Percentiles rank a stretch among this genome's conserved stretches.
phyloP scores from a whole-genome alignment of 1,284 basidiomycete genomes.

The Papiliotrema terrestris region DNA sequence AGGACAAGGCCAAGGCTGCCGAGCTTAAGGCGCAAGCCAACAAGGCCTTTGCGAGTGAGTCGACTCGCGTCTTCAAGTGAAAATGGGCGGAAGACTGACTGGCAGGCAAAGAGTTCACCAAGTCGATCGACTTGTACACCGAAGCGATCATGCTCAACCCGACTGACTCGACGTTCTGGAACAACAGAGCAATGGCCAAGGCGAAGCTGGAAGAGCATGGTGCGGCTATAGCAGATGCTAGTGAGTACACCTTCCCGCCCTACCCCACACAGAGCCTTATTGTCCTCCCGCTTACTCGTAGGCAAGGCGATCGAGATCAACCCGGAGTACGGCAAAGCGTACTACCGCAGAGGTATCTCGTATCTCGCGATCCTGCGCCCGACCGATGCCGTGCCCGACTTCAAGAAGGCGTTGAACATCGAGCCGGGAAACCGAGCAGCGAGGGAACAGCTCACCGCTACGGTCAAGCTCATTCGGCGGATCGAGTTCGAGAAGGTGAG shows the following conservation, averaged over 20 bases:
- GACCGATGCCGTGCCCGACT: conserved; percentile 76
- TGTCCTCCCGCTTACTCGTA: conserved; percentile 38
- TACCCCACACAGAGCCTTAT: not conserved
- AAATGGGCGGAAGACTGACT: not conserved
- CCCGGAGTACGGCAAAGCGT: conserved; percentile 47
- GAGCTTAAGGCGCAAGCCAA: conserved; percentile 79
- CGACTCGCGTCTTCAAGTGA: not conserved
- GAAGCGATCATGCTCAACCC: conserved; percentile 76
- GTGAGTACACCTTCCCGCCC: conserved; percentile 24
- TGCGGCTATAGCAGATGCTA: conserved; percentile 48
- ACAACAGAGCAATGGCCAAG: conserved; percentile 51
- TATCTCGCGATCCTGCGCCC: conserved; percentile 85
- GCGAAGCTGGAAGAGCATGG: conserved; percentile 54
- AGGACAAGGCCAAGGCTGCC: conserved; percentile 64
- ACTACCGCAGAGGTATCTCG: conserved; percentile 78
- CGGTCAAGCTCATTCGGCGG: conserved; percentile 73
- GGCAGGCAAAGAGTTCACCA: conserved; percentile 59
- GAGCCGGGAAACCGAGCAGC: conserved; percentile 85
- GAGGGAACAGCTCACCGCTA: conserved; percentile 75
- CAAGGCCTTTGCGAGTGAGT: conserved; percentile 71
- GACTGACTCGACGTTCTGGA: conserved; percentile 47
- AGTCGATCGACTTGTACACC: conserved; percentile 69
- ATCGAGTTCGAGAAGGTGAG: conserved; percentile 83
- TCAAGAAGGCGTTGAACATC: conserved; percentile 77
- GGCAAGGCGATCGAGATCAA: conserved; percentile 85